Base-by-base conservation (phyloP, 306 rosid species). In the Trichosanthes cucumerina region DNA sequence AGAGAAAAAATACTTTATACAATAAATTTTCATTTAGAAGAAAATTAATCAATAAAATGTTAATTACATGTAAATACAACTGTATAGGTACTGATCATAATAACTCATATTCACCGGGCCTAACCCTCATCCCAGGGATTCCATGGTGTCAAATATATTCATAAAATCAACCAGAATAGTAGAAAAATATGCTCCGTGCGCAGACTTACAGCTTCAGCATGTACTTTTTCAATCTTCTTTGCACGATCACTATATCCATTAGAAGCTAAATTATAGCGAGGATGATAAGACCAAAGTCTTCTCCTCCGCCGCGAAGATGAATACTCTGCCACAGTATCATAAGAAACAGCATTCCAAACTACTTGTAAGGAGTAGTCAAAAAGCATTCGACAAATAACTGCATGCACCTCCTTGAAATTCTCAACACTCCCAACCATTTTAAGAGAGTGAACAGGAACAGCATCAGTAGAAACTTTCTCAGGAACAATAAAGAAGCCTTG, bases 261-360 rank as follows among this genome's bases (percentile, higher is more conserved):
- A 60, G 77, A 68, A 82, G 82, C 81, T 68, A 38, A 72, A 68
- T 66, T 72, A 81, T 79, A 84, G 36, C 75, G 71, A 19, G 82
- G 80, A 84, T 66, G 60, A 56, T 71, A 68, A 50, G 92, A 91
- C 99, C 97, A 92, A 72, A 84, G 81, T 85, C 87, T 88, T 81
- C 79, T 79, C 85, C 88, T 88, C 81, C 97, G 88, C 96, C 99
- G 91, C 64, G 86, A 65, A 86, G 80, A 84, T 31, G 86, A 43
- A 86, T 78, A 84, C 12, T 91, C 97, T 12, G 84, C 84, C 66
- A 95, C 69, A 31, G 84, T 69, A 86, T 95, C 97, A 88, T 82
- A 91, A 86, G 86, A 88, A 59, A 91, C 91, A 52, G 97, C 93
- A 86, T 95, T 95, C 99, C 97, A 95, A 87, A 86, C 86, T 62